These are phyloP conservation scores for Termitomyces sp. DNA, from an alignment of 768 basidiomycete species.

Conservation along the genomic window DNA sequence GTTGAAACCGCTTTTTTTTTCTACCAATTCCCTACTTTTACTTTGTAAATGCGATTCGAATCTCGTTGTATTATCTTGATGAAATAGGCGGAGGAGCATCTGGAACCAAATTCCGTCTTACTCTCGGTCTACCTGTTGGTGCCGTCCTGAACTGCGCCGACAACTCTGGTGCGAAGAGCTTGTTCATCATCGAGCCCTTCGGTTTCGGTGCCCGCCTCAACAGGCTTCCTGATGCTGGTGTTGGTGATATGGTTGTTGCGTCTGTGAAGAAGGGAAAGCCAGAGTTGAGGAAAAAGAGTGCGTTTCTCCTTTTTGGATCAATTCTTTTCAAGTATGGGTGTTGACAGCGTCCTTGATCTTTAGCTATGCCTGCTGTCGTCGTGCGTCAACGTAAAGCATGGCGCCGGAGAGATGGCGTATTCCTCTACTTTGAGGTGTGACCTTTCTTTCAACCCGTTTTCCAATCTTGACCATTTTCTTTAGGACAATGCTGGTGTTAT, in stretches of 20 bases:
- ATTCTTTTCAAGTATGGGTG: not conserved
- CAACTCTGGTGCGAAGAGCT: constrained; percentile 97
- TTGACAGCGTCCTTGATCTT: constrained; percentile 11
- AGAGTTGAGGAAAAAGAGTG: constrained; percentile 98
- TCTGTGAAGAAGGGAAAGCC: constrained; percentile 99
- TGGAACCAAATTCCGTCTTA: constrained; percentile 96
- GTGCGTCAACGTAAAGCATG: constrained; percentile 98
- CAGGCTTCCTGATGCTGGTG: constrained; percentile 93
- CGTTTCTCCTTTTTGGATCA: constrained; percentile 27
- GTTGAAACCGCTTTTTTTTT: not conserved
- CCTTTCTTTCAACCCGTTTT: not conserved
- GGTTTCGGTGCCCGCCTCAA: constrained; percentile 96
- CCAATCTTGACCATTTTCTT: not conserved
- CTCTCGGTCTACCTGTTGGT: constrained; percentile 88
- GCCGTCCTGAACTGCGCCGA: constrained; percentile 97
- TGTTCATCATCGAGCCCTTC: constrained; percentile 92
- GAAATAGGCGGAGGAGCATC: constrained; percentile 53
- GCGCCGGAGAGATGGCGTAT: constrained; percentile 97
- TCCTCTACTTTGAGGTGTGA: constrained; percentile 93
- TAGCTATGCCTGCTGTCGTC: constrained; percentile 96
- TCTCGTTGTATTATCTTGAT: not conserved
- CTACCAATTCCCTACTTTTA: not conserved
- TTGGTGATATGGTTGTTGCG: constrained; percentile 93
- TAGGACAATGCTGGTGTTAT: constrained; percentile 96
- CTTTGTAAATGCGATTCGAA: constrained; percentile 1